Base-by-base conservation (phyloP, 495 filamentous ascomycete genomes). In the Penicillium salamii region DNA sequence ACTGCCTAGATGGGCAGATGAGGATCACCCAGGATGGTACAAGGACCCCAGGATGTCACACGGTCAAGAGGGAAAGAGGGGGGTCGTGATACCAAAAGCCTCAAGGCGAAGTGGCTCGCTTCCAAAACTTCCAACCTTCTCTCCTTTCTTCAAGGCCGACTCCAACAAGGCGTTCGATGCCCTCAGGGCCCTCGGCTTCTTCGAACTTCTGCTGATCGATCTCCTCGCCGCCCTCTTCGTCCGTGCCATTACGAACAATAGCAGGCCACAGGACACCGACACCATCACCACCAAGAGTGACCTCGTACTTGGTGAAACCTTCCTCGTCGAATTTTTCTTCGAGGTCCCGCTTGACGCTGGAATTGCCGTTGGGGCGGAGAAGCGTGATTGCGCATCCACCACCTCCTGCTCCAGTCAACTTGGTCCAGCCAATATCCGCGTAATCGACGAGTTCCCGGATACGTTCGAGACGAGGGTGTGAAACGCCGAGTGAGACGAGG, bases 71-170 rank as follows among this genome's bases (percentile, higher is more conserved):
- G n/a, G n/a, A n/a, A n/a, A n/a, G n/a, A n/a, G 20, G 19, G 20
- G 26, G 19, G 37, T 2, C 21, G 17, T 36, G 11, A 20, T 26
- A 24, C 26, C 21, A 19, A 39, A 29, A 34, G 13, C 23, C 23
- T 29, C 42, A 38, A n/a, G 36, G 9, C 14, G 33, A 54, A 20
- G 55, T 38, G 26, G 66, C 65, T 41, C 71, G 69, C 61, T 82
- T 85, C 93, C 93, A 98, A 66, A 96, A 97, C 67, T 91, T 93
- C 93, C 93, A 97, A 1, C 86, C 89, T 57, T 87, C 85, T 43
- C 85, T 75, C 49, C 86, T 88, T 18, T 85, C 81, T 29, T 83
- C 76, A 15, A 84, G 78, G 18, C 85, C 88, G 19, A 74, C 71
- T 6, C 74, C 74, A 23, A 77, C 74, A 35, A 91, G 71, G 36